Percentiles rank a stretch among this genome's conserved stretches.
phyloP scores from a whole-genome alignment of 2,329 filamentous ascomycete genomes.

The Cladosporium phlei region DNA sequence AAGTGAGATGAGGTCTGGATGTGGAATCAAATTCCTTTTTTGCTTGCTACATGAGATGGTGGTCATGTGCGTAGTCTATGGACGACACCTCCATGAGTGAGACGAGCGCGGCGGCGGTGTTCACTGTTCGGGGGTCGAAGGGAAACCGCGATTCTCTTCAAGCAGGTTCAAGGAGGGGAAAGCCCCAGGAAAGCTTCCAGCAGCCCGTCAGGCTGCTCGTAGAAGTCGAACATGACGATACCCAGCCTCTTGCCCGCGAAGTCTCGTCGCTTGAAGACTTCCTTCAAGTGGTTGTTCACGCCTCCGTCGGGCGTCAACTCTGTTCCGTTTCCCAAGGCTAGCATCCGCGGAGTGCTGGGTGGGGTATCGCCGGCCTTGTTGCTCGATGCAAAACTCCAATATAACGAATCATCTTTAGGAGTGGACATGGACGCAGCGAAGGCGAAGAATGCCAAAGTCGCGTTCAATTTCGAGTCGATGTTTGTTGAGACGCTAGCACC shows the following conservation, averaged over 20 bases:
- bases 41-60: too few species aligned
- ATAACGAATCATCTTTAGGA: slow-evolving; percentile 39
- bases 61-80: too few species aligned
- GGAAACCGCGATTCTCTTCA: too few species aligned
- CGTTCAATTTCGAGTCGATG: slow-evolving; percentile 44
- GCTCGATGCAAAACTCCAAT: slow-evolving; percentile 46
- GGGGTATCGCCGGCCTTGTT: slow-evolving; percentile 39
- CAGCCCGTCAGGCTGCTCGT: slow-evolving; percentile 40
- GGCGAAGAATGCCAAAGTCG: slow-evolving; percentile 37
- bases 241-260: slow-evolving; percentile 43
- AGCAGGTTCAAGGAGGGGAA: too few species aligned
- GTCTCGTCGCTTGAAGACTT: slow-evolving; percentile 31
- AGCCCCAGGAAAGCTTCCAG: slow-evolving; percentile 37
- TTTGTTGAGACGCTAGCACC: slow-evolving; percentile 34
- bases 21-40: too few species aligned
- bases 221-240: slow-evolving; percentile 52
- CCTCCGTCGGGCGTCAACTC: slow-evolving; percentile 37
- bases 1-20: too few species aligned
- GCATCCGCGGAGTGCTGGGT: slow-evolving; percentile 40
- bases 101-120: too few species aligned
- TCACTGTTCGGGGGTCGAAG: too few species aligned
- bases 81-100: too few species aligned
- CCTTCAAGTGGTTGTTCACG: slow-evolving; percentile 42
- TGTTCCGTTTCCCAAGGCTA: slow-evolving; percentile 42
- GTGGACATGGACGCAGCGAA: slow-evolving; percentile 33